Conservation (phyloP, 2,329 filamentous ascomycete species). For the Chlorencoelia australis region DNA sequence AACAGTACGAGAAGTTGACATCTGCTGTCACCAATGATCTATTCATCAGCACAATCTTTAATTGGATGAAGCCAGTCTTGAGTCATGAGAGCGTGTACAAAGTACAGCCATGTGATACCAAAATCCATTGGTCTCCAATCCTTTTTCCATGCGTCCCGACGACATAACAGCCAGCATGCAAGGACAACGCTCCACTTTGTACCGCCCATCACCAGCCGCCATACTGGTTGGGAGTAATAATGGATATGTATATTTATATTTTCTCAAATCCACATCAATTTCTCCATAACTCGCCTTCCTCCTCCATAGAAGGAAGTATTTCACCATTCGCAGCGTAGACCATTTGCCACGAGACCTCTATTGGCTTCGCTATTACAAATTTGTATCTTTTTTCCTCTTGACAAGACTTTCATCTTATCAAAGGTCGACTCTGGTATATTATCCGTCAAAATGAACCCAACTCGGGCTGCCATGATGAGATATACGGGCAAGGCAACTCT, state of each 20-base stretch:
- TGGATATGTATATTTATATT: neutral
- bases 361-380: neutral
- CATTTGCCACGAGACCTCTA: neutral
- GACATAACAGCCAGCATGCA: neutral
- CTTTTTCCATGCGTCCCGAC: neutral
- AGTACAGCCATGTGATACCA: neutral
- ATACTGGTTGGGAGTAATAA: neutral
- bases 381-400: neutral
- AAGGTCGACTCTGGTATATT: neutral
- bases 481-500: neutral
- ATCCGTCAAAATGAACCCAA: neutral
- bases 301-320: neutral
- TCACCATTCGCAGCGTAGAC: neutral
- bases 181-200: neutral
- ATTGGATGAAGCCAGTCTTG: neutral
- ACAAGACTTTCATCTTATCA: neutral
- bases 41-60: neutral
- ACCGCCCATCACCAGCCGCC: neutral
- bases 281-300: neutral
- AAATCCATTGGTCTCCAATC: neutral
- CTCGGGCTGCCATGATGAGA: neutral
- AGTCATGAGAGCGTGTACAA: neutral
- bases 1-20: neutral
- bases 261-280: neutral
- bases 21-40: too few relatives aligned